These are phyloP conservation scores for Mycena vulgaris DNA, from an alignment of 768 basidiomycete genomes.

Conservation along the genomic window DNA sequence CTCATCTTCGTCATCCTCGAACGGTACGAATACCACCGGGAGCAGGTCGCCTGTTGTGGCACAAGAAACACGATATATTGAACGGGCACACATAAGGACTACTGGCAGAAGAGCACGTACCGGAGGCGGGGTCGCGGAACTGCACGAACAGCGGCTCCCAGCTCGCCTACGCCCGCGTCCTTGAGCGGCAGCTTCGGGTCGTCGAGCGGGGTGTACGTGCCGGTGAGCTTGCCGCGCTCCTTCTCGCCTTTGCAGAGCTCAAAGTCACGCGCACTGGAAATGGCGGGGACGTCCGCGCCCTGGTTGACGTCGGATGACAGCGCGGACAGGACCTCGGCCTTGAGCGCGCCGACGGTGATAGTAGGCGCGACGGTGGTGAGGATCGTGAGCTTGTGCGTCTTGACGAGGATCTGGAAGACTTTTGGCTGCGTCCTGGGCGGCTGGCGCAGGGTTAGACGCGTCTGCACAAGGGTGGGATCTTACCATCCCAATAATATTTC, in stretches of 20 bases:
- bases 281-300: constrained; percentile 44
- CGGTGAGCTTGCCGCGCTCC: constrained; percentile 66
- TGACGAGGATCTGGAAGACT: constrained; percentile 77
- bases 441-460: constrained; percentile 48
- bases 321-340: constrained; percentile 75
- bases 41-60: constrained; percentile 69
- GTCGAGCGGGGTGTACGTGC: constrained; percentile 69
- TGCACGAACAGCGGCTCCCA: constrained; percentile 82
- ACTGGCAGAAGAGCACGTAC: constrained; percentile 58
- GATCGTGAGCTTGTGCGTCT: constrained; percentile 80
- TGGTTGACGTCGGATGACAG: constrained; percentile 60
- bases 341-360: constrained; percentile 70
- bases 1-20: constrained; percentile 76
- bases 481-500: constrained; percentile 21
- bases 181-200: constrained; percentile 56
- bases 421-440: constrained; percentile 71
- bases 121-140: constrained; percentile 70
- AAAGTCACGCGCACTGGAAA: constrained; percentile 64
- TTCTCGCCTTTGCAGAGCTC: constrained; percentile 72
- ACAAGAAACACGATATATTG: constrained; percentile 31
- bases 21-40: constrained; percentile 70
- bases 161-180: constrained; percentile 66
- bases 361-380: constrained; percentile 70
- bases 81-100: constrained; percentile 28
- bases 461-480: background rate